Percentiles rank a stretch among this genome's conserved stretches.
These are phyloP conservation scores for Microcyclospora tardicrescens DNA, from an alignment of 2,329 filamentous ascomycete genomes.

Conservation along the genomic window DNA sequence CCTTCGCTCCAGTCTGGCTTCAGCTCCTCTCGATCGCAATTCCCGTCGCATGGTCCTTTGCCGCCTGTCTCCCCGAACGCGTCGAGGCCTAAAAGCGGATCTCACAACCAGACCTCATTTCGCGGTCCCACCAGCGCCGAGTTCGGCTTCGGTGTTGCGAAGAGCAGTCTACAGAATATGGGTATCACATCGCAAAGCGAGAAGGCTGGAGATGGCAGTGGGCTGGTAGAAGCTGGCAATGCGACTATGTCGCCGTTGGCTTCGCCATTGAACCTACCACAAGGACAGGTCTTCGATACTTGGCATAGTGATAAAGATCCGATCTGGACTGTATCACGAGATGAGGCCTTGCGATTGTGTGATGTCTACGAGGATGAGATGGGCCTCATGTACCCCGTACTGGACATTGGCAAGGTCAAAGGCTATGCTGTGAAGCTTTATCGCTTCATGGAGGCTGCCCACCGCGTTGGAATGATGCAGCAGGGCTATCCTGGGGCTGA, in stretches of 20 bases:
- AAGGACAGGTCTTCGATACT: constrained; percentile 14
- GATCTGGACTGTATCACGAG: constrained; percentile 62
- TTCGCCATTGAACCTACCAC: neutral
- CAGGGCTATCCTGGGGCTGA: constrained; percentile 42
- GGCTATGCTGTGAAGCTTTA: constrained; percentile 57
- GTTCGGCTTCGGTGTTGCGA: constrained; percentile 77
- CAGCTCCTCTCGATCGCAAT: constrained; percentile 6
- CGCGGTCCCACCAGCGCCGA: constrained; percentile 74
- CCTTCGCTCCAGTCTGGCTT: constrained; percentile 20
- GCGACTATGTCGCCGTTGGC: constrained; percentile 5
- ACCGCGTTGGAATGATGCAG: constrained; percentile 45
- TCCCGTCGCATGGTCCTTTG: constrained; percentile 11
- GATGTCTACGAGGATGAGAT: constrained; percentile 79
- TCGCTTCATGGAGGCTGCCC: constrained; percentile 57
- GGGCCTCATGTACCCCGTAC: constrained; percentile 80
- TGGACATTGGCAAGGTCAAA: constrained; percentile 60
- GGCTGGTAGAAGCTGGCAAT: constrained; percentile 7
- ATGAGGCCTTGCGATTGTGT: constrained; percentile 69
- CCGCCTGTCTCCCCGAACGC: constrained; percentile 19
- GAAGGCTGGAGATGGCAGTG: constrained; percentile 42
- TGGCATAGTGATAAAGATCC: constrained; percentile 52
- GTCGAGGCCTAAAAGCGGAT: constrained; percentile 22
- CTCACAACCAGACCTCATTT: constrained; percentile 46
- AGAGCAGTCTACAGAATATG: constrained; percentile 78
- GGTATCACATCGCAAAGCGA: constrained; percentile 59